Evolutionary conservation across 148 eudicot species (phyloP), one percentile per base, ranked within the genome.

Genomic region (Selenicereus undatus): DNA sequence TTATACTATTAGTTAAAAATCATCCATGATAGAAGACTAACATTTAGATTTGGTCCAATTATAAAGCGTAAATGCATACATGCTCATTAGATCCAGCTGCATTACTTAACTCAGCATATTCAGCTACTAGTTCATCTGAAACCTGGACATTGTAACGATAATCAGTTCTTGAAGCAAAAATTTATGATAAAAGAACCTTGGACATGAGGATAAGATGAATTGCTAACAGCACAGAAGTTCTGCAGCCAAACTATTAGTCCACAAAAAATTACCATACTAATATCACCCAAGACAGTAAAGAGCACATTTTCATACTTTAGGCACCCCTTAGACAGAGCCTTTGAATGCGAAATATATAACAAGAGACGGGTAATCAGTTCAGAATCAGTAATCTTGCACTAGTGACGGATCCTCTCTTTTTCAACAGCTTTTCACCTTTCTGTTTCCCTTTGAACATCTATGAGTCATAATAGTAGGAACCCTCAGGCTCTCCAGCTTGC

Each of bases 61-160:
- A 8, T 30, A 43, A 52, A 12, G 56, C 32, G 32, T 66, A 64
- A 43, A 18, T 32, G 60, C 35, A 71, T 78, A 91, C 97, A 91
- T 92, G 91, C 48, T 93, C 94, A 36, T 91, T 88, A 77, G 93
- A 62, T 69, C 91, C 79, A 79, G 84, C 77, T 73, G 85, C 79
- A 78, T 86, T 87, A 81, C 70, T 83, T 54, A 92, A 91, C 70
- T 89, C 97, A 43, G 97, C 86, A 85, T 93, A 96, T 86, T 96
- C 99, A 83, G 99, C 91, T 52, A 93, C 97, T 73, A 96, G 89
- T 88, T 96, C 99, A 82, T 96, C 99, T 76, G 99, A 98, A 81
- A 96, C 99, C 99, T 93, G 90, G 62, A 85, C 76, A 43, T 65
- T 48, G 24, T 75, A 45, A 21, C 50, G 75, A 62, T n/a, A 27